Conservation (phyloP, 768 basidiomycete genomes). For the Hygrophorus pudorinus region DNA sequence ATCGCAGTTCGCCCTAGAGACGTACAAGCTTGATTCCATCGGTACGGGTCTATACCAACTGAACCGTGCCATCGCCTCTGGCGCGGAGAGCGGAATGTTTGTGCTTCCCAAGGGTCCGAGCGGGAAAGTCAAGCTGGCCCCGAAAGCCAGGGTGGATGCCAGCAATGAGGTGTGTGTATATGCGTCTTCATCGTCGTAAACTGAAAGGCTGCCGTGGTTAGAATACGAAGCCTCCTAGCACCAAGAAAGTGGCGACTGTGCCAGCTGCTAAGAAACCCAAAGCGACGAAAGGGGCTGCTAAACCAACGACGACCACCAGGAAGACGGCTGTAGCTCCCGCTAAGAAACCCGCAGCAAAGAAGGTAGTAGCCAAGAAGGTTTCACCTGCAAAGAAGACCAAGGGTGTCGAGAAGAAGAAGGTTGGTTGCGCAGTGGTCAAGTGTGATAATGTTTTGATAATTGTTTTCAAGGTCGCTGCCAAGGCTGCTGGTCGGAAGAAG, state of each 20-base stretch:
- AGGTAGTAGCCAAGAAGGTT: constrained; percentile 12
- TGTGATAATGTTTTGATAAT: neutral
- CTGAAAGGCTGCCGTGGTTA: constrained; percentile 30
- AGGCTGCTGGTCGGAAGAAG: neutral
- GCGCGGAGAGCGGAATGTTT: constrained; percentile 38
- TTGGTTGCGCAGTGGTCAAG: constrained; percentile 16
- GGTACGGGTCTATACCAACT: constrained; percentile 67
- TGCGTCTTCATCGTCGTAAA: constrained; percentile 7
- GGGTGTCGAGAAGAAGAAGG: constrained; percentile 54
- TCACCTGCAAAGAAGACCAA: constrained; percentile 18
- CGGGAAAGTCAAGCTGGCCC: constrained; percentile 49
- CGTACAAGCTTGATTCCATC: constrained; percentile 71
- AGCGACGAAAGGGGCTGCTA: constrained; percentile 20
- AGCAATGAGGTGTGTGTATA: constrained; percentile 35
- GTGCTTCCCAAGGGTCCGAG: constrained; percentile 40
- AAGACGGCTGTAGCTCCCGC: constrained; percentile 21
- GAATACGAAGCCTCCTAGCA: constrained; percentile 11
- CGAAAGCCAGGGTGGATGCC: constrained; percentile 47
- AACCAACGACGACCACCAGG: constrained; percentile 18
- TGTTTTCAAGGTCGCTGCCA: constrained; percentile 3
- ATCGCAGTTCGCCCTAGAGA: constrained; percentile 70
- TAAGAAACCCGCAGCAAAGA: constrained; percentile 23
- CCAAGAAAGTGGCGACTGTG: constrained; percentile 25
- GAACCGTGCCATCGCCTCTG: constrained; percentile 64
- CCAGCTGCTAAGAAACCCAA: constrained; percentile 44